These are phyloP conservation scores for Mortierella sp. DNA, from an alignment of 371 early-diverging fungal genomes.

Conservation along the genomic window DNA sequence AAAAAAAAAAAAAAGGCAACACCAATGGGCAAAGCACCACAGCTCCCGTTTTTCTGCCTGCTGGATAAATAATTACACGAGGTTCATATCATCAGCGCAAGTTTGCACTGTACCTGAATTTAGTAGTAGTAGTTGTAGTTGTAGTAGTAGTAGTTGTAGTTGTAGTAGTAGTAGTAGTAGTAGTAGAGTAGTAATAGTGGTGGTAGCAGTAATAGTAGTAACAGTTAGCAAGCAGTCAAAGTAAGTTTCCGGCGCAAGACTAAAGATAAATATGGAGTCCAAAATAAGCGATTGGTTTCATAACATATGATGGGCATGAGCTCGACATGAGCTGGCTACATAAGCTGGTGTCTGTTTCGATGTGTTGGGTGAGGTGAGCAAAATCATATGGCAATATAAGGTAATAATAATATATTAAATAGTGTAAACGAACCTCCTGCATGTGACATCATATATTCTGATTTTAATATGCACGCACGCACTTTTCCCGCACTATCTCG, in stretches of 20 bases:
- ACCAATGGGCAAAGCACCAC: neutral
- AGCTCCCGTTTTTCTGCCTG: no score
- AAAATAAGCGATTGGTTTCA: neutral
- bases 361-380: conserved; percentile 6
- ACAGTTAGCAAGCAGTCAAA: no score
- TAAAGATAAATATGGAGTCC: neutral
- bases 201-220: no score
- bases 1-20: no score
- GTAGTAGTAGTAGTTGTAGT: neutral
- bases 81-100: no score
- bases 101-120: no score
- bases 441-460: conserved; percentile 13
- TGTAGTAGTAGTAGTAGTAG: neutral
- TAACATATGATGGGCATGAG: conserved; percentile 4
- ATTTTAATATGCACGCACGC: neutral
- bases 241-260: neutral
- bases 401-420: no score
- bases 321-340: conserved; percentile 3
- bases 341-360: neutral
- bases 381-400: conserved; percentile 12
- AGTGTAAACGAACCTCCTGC: neutral
- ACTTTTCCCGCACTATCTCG: neutral
- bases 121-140: neutral
- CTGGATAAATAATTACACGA: no score
- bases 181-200: no score